Conservation (phyloP, 305 asterid genomes). For the Withania somnifera region DNA sequence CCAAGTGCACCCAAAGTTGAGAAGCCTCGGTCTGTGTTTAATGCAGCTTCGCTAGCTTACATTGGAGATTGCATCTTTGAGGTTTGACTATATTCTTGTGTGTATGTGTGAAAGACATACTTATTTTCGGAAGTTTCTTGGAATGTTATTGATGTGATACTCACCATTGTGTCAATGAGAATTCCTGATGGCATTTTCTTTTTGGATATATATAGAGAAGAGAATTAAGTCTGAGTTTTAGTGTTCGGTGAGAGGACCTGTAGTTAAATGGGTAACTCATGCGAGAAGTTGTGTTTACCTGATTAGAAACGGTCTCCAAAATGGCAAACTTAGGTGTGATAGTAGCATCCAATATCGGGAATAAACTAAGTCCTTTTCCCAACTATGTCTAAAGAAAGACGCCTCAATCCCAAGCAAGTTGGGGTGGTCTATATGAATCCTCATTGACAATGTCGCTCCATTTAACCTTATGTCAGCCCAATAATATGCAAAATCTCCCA, state of each 20-base stretch:
- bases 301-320: not conserved
- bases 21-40: slow-evolving; percentile 78
- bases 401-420: not conserved
- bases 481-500: not conserved
- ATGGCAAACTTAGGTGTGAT: not conserved
- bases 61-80: slow-evolving; percentile 87
- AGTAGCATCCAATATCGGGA: not conserved
- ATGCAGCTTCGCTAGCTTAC: slow-evolving; percentile 87
- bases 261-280: not conserved
- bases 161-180: not conserved
- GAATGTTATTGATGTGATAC: not conserved
- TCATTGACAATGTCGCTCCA: not conserved
- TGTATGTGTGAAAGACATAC: not conserved
- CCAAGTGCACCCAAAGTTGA: slow-evolving; percentile 70
- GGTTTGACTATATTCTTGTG: slow-evolving; percentile 16
- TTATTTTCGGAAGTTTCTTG: not conserved
- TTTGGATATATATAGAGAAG: not conserved
- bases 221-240: not conserved
- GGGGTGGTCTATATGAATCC: not conserved
- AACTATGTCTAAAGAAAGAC: not conserved
- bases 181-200: not conserved
- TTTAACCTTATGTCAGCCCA: not conserved
- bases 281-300: not conserved
- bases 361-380: not conserved
- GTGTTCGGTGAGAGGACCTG: not conserved